Conservation (phyloP, 225 moss, liverwort and hornwort genomes). For the Marchantia polymorpha region DNA sequence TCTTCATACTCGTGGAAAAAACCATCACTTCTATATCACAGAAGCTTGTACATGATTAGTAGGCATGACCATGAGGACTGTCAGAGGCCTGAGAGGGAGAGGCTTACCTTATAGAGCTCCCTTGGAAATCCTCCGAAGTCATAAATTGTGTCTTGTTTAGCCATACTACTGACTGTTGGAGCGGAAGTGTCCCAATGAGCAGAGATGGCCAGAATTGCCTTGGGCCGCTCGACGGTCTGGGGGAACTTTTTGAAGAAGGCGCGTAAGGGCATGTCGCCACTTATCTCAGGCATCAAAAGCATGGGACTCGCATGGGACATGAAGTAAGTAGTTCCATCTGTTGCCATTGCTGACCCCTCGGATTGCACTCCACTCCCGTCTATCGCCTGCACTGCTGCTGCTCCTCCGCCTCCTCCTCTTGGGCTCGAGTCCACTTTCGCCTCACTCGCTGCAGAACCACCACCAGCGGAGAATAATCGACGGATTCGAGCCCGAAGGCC, state of each 20-base stretch:
- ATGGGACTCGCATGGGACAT: conserved; percentile 45
- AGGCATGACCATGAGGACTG: no score
- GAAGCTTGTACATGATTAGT: no score
- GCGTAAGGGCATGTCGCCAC: conserved; percentile 18
- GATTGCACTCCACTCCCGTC: neutral
- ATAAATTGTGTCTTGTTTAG: conserved; percentile 50
- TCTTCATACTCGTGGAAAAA: no score
- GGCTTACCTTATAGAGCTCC: conserved; percentile 57
- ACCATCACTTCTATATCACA: no score
- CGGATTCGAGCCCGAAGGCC: conserved; percentile 9
- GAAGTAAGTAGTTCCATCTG: conserved; percentile 22
- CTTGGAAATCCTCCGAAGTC: conserved; percentile 77
- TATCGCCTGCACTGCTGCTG: neutral
- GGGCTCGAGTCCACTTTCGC: neutral
- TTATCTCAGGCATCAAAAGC: conserved; percentile 21
- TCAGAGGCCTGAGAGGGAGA: neutral
- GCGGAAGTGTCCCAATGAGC: conserved; percentile 78
- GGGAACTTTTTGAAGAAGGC: conserved; percentile 17
- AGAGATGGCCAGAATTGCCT: conserved; percentile 69
- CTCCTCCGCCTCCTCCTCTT: neutral
- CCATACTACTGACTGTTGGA: conserved; percentile 54
- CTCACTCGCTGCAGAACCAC: neutral
- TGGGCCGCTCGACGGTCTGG: conserved; percentile 38
- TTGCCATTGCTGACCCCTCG: neutral
- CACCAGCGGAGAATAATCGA: neutral